phyloP scores from a whole-genome alignment of 345 rosid species.

The Camelina hispida region DNA sequence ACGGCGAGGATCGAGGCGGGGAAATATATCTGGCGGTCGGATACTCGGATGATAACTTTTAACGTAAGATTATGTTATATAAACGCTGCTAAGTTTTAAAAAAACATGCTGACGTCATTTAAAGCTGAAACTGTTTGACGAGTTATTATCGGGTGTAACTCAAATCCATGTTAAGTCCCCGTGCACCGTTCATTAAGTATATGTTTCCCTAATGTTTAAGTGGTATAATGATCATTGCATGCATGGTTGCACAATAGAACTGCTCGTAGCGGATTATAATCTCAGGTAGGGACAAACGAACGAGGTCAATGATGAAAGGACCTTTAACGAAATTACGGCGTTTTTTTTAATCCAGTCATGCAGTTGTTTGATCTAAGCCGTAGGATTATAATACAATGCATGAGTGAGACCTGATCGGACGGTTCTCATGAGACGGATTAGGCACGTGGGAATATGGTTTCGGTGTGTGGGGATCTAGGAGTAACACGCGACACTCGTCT shows the following conservation, averaged over 20 bases:
- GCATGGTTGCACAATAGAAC: slow-evolving; percentile 5
- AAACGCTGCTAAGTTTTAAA: slow-evolving; percentile 15
- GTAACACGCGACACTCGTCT: slow-evolving; percentile 41
- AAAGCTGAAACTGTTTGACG: neutral
- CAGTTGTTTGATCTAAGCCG: slow-evolving; percentile 12
- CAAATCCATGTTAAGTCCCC: neutral
- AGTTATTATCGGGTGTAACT: neutral
- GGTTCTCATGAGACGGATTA: neutral
- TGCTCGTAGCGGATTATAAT: neutral
- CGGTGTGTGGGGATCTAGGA: slow-evolving; percentile 31
- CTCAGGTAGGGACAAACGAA: neutral
- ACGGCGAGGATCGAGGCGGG: slow-evolving; percentile 24
- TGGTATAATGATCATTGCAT: neutral
- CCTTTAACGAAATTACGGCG: slow-evolving; percentile 38
- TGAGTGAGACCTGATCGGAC: slow-evolving; percentile 18
- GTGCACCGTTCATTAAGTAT: neutral
- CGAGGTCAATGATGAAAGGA: slow-evolving; percentile 25
- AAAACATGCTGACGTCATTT: slow-evolving; percentile 32
- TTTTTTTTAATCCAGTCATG: neutral
- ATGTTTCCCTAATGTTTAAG: neutral
- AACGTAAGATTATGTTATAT: slow-evolving; percentile 17
- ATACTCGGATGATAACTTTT: slow-evolving; percentile 4
- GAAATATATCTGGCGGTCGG: slow-evolving; percentile 29
- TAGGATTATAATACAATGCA: slow-evolving; percentile 2
- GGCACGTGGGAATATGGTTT: slow-evolving; percentile 39